phyloP scores from a whole-genome alignment of 345 rosid species.

The Bretschneidera sinensis region DNA sequence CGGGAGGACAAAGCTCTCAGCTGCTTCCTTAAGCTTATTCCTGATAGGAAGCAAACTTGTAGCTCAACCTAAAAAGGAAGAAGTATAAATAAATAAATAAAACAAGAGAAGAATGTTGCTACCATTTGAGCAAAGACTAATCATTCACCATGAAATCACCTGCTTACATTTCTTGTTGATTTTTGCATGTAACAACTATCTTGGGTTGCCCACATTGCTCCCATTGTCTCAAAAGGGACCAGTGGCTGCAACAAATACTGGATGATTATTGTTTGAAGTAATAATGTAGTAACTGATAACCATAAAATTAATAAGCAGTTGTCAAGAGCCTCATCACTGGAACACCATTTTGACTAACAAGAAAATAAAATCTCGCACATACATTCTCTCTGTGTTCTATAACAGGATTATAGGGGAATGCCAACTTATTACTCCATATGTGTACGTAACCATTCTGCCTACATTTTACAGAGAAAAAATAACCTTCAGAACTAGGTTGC shows the following conservation, averaged over 20 bases:
- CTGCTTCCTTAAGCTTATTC: constrained; percentile 73
- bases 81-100: too few relatives aligned
- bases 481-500: too few relatives aligned
- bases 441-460: too few relatives aligned
- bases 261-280: constrained; percentile 5
- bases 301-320: constrained; percentile 2
- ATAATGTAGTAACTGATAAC: constrained; percentile 11
- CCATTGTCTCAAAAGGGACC: constrained; percentile 67
- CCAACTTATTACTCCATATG: too few relatives aligned
- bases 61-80: constrained; percentile 4
- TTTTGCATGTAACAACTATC: constrained; percentile 79
- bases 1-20: constrained; percentile 76
- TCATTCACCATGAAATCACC: constrained; percentile 24
- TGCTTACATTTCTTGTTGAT: constrained; percentile 88
- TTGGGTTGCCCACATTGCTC: constrained; percentile 87
- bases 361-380: neutral
- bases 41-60: constrained; percentile 26
- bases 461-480: too few relatives aligned
- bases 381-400: too few relatives aligned
- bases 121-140: neutral
- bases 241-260: constrained; percentile 43
- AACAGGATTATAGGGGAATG: too few relatives aligned
- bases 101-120: constrained; percentile 1
- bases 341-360: neutral
- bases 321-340: neutral